Base-by-base conservation (phyloP, 1,284 basidiomycete genomes). In the Microbotryum silenes-acaulis region DNA sequence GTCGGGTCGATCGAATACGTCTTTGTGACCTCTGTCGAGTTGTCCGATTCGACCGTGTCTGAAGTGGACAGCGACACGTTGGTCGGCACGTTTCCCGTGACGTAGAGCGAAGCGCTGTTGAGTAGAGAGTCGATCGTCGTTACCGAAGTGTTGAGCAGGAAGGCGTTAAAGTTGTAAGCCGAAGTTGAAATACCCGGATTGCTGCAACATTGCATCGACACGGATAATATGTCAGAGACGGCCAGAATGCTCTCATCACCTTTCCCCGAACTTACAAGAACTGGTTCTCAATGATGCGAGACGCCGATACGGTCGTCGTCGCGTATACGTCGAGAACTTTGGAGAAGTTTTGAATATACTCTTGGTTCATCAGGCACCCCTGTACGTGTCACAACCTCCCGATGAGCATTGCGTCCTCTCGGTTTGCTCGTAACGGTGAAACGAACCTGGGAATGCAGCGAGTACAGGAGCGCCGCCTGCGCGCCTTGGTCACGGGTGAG, bases 241-340 rank as follows among this genome's bases (percentile, higher is more conserved):
- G 89, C 85, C 23, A 83, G 76, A 51, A 79, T 29, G 47, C 74
- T 78, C 56, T 74, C 8, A 31, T 21, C 16, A 42, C 16, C 37
- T 42, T 16, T 18, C 12, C 72, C 65, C 50, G 59, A 60, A 54
- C 52, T 7, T 16, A 70, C 75, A 49, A 61, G 79, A 81, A 74
- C 70, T 61, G 82, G 77, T 16, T 76, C 72, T 51, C 74, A 64
- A 69, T 67, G 50, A 67, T 61, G 7, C 65, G 59, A 8, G 67
- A 57, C 8, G 57, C 59, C 44, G 55, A 54, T 27, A 75, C 74
- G 25, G 79, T 79, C 63, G 83, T 81, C 0, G 85, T 85, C 2
- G 85, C 80, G 72, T 88, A 91, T 44, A 92, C 84, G 71, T 91
- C 87, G 74, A 92, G 82, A 31, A 85, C 82, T 71, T 86, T 83